Conservation (phyloP, 208 protist species). For the Trypanosoma scelopori region DNA sequence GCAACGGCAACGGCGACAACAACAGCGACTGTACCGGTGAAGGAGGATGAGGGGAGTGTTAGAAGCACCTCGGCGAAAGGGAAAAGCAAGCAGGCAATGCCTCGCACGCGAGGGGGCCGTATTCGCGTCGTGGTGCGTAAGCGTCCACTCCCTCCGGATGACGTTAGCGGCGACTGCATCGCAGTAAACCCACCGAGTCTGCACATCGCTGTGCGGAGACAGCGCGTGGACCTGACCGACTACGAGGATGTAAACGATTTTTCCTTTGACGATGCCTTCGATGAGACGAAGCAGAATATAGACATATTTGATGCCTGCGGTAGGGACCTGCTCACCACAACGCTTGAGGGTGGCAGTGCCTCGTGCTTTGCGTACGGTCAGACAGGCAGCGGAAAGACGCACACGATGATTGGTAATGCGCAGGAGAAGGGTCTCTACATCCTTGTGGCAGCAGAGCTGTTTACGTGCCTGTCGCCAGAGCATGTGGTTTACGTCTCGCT, state of each 20-base stretch:
- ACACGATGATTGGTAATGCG: constrained; percentile 51
- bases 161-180: constrained; percentile 54
- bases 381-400: constrained; percentile 86
- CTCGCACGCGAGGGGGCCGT: constrained; percentile 50
- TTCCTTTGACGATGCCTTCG: constrained; percentile 93
- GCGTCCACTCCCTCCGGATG: constrained; percentile 57
- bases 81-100: not conserved
- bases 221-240: constrained; percentile 94
- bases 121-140: constrained; percentile 89
- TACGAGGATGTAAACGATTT: constrained; percentile 95
- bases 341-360: constrained; percentile 91
- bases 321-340: constrained; percentile 77
- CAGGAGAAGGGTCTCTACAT: constrained; percentile 89
- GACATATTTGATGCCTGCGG: constrained; percentile 83
- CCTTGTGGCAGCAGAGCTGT: constrained; percentile 90
- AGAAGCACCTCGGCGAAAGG: not conserved
- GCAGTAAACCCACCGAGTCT: constrained; percentile 47
- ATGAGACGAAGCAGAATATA: constrained; percentile 65
- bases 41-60: not conserved
- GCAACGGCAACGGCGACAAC: not conserved
- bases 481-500: constrained; percentile 74
- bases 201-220: constrained; percentile 61
- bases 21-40: not conserved
- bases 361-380: constrained; percentile 95
- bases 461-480: constrained; percentile 41